Percentiles rank a stretch among this genome's conserved stretches.
Evolutionary conservation across 306 rosid species (phyloP).

Genomic region (Begonia fuchsioides): DNA sequence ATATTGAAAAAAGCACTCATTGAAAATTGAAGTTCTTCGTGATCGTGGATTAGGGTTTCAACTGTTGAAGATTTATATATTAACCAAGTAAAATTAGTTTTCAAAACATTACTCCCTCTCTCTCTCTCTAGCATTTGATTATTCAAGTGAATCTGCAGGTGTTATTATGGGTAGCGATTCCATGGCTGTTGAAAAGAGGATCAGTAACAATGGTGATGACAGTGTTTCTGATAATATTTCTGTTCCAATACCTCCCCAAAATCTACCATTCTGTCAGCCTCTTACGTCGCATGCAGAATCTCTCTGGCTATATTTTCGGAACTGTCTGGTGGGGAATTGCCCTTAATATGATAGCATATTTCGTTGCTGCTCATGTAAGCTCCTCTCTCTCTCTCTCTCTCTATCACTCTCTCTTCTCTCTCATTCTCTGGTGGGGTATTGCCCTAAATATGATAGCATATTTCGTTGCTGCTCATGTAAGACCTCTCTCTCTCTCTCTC

Average conservation of each 20-base stretch:
- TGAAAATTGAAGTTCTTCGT: no score
- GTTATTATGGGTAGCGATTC: slow-evolving; percentile 65
- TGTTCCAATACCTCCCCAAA: slow-evolving; percentile 83
- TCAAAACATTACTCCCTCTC: no score
- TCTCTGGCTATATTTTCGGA: slow-evolving; percentile 70
- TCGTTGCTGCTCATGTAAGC: no score
- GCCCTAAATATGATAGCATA: slow-evolving; percentile 88
- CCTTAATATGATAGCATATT: slow-evolving; percentile 79
- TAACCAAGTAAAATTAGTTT: no score
- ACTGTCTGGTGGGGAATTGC: slow-evolving; percentile 98
- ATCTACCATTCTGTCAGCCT: slow-evolving; percentile 65
- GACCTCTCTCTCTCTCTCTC: slow-evolving; percentile 6
- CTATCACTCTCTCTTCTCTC: no score
- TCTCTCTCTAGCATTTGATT: neutral
- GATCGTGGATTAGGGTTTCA: no score
- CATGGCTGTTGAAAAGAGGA: slow-evolving; percentile 49
- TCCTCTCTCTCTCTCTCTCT: neutral
- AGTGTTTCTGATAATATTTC: slow-evolving; percentile 49
- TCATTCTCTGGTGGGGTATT: slow-evolving; percentile 95
- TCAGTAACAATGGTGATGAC: slow-evolving; percentile 53
- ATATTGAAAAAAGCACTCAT: no score
- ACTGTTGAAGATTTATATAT: no score
- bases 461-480: slow-evolving; percentile 94
- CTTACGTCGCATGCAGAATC: slow-evolving; percentile 72
- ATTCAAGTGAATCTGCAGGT: slow-evolving; percentile 27